Evolutionary conservation across 1,284 basidiomycete species (phyloP), one percentile per base, ranked within the genome.

Genomic region (Volvariella volvacea): DNA sequence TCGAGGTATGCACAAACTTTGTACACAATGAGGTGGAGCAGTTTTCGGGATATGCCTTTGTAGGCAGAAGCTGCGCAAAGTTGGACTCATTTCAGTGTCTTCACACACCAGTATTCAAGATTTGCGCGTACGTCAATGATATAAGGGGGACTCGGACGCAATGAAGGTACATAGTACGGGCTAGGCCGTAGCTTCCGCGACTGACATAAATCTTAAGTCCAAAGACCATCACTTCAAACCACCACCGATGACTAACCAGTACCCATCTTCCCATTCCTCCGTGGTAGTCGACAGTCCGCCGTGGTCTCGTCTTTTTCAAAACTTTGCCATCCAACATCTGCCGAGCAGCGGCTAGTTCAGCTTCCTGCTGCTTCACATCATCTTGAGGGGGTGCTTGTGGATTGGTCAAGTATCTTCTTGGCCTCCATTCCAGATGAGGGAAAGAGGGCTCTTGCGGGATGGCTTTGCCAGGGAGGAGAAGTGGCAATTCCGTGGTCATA

Each of bases 1-100:
- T 97, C 4, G 92, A 95, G 0, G 94, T 98, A 62, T 99, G 96
- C 9, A 97, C 88, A 55, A 97, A 96, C 60, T 93, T 92, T 36
- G 92, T 94, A 58, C 92, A 92, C 43, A 97, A 71, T 0, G 92
- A 96, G 0, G 91, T 95, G 1, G 92, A 89, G 1, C 87, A 74
- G 60, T 97, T 95, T 46, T 81, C 79, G 14, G 83, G 79, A 61
- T 97, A 96, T 28, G 92, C 94, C 58, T 85, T 83, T 0, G 95
- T 87, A 1, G 94, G 94, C 22, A 98, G 73, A 20, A 98, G 76
- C 94, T 97, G 12, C 25, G 12, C 25, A 28, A 28, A 28, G 6
- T 60, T 51, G 44, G 52, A 45, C 42, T 49, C 42, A 22, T 48
- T 48, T 50, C 51, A 51, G 42, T 40, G 42, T 47, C 46, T 36